These are phyloP conservation scores for Xylariaceae sp. DNA, from an alignment of 2,329 filamentous ascomycete genomes.

Conservation along the genomic window DNA sequence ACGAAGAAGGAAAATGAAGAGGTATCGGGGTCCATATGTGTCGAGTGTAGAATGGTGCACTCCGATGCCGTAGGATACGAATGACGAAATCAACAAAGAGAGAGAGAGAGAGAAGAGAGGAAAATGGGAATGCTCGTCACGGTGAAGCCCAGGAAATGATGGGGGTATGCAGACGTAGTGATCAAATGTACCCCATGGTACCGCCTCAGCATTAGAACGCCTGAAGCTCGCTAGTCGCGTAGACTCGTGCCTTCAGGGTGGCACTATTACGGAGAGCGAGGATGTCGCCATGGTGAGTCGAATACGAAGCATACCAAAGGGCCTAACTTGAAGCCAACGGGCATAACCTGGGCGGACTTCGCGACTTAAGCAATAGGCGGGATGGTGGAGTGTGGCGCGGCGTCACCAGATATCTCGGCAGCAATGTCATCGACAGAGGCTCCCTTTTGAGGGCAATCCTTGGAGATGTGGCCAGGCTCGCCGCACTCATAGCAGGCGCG, in stretches of 20 bases:
- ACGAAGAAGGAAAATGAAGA: slow-evolving; percentile 13
- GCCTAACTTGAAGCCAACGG: slow-evolving; percentile 1
- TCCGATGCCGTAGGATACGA: slow-evolving; percentile 4
- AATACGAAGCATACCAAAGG: slow-evolving; percentile 3
- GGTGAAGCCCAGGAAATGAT: slow-evolving; percentile 2
- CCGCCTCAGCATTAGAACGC: not conserved
- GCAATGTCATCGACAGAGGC: slow-evolving; percentile 6
- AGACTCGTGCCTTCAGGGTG: not conserved
- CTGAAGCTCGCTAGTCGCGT: not conserved
- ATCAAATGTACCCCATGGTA: slow-evolving; percentile 1
- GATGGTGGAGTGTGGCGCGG: slow-evolving; percentile 24
- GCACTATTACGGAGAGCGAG: not conserved
- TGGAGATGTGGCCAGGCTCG: slow-evolving; percentile 91
- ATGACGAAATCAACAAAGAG: slow-evolving; percentile 1
- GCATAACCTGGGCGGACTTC: slow-evolving; percentile 7
- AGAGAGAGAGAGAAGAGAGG: not conserved
- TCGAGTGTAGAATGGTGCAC: not conserved
- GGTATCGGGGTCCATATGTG: slow-evolving; percentile 4
- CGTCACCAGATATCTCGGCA: slow-evolving; percentile 35
- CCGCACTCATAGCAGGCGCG: slow-evolving; percentile 99
- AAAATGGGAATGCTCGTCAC: slow-evolving; percentile 2
- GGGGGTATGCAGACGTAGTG: slow-evolving; percentile 6
- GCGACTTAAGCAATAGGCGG: slow-evolving; percentile 30
- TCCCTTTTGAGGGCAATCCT: slow-evolving; percentile 79
- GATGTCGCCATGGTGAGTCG: not conserved